These are phyloP conservation scores for Tuber melanosporum DNA, from an alignment of 495 filamentous ascomycete genomes.

Conservation along the genomic window DNA sequence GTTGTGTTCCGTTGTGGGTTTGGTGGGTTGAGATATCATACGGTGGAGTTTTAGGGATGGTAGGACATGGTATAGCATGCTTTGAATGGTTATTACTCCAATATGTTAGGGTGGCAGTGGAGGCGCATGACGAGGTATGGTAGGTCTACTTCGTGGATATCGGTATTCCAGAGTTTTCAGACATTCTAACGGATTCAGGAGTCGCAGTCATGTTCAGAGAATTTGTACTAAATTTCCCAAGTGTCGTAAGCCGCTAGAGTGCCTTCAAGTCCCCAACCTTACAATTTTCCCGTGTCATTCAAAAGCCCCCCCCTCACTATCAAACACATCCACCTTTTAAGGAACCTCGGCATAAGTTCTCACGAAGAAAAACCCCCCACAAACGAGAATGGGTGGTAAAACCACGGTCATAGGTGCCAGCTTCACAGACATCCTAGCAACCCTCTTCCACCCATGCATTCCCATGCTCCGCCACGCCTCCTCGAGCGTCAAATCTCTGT, in stretches of 20 bases:
- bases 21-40: neutral
- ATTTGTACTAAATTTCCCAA: neutral
- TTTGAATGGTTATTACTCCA: no score
- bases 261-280: neutral
- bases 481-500: constrained; percentile 7
- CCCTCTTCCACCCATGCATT: constrained; percentile 25
- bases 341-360: neutral
- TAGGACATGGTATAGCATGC: no score
- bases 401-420: constrained; percentile 3
- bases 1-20: neutral
- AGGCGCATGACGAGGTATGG: neutral
- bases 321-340: neutral
- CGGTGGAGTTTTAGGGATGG: neutral
- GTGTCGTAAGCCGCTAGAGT: neutral
- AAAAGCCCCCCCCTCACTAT: neutral
- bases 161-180: neutral
- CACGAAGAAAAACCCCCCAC: neutral
- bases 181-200: neutral
- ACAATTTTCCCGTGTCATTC: neutral
- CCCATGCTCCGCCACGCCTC: constrained; percentile 22
- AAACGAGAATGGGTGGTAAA: neutral
- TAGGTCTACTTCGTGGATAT: neutral
- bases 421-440: constrained; percentile 2
- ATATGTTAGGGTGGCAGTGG: no score
- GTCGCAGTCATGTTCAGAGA: neutral